Base-by-base conservation (phyloP, 1,284 basidiomycete genomes). In the Cystobasidium sp. region DNA sequence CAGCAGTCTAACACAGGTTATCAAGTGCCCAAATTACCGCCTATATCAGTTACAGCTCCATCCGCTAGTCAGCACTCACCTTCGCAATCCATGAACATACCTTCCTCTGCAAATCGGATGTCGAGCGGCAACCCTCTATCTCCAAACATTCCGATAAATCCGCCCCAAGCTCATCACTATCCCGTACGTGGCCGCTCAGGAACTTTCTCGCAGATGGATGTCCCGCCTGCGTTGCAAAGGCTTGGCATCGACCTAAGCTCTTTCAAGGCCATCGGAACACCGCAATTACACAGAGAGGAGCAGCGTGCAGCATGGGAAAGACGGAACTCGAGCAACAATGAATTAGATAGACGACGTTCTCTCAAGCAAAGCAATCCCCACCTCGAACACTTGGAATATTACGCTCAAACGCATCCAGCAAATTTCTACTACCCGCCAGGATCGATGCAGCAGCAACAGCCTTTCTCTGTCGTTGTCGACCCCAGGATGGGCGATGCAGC, bases 201-300 rank as follows among this genome's bases (percentile, higher is more conserved):
- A 82, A 97, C 95, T 43, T 91, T 95, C 83, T 84, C 83, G 68
- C 90, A 88, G 80, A 89, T 93, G 87, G 94, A 96, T 75, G 90
- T 98, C 20, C 96, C 96, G 22, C 93, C 94, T 14, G 93, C 94
- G 64, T 85, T 98, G 62, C 82, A 81, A 68, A 82, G 81, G 77
- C 75, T 83, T 20, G 82, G 81, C 18, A 74, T 82, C 20, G 82
- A 82, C 62, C 68, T 81, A 18, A 76, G 75, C 37, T 72, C 69
- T 31, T 75, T 75, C 66, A 74, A 77, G 9, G 66, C 76, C 8
- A 76, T 76, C 24, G 74, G 82, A 52, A 79, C 80, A 39, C 80
- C 80, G 20, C 70, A 81, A 52, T 75, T 81, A 20, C 78, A 78
- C 37, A 72, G 81, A 18, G 81, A 82, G 53, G 81, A 81, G 24